Evolutionary conservation across 345 rosid genomes (phyloP), one percentile per base, ranked within the genome.

Genomic region (Eucalyptus melliodora): DNA sequence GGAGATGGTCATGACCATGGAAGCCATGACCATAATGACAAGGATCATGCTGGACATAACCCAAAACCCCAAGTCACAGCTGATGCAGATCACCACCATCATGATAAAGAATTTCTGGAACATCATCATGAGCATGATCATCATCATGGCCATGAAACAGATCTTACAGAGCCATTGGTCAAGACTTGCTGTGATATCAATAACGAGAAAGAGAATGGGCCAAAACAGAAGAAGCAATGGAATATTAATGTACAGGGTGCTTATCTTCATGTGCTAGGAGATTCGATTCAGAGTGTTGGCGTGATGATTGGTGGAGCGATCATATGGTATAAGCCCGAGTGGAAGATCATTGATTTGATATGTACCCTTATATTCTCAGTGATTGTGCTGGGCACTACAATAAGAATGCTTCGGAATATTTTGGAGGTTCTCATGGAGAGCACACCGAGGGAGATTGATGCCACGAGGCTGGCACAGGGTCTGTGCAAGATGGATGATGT

Each of bases 341-440:
- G 97, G 96, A 95, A 95, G 93, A 92, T 94, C 34, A 88, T 95
- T 37, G 97, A 95, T 91, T 89, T 95, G 89, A 94, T 94, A 87
- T 96, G 97, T 94, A 95, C 97, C 51, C 95, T 96, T 4, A 50
- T 93, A 23, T 96, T 94, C 91, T 95, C 97, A 1, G 87, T 90
- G 3, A 91, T 95, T 47, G 97, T 94, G 34, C 88, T 95, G 89
- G 94, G 89, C 37, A 94, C 96, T 16, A 95, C 97, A 14, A 91
- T 96, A 88, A 91, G 93, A 87, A 94, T 96, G 97, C 88, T 96
- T n/a, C 34, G 97, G 50, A 96, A 91, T 91, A 94, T 96, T 60
- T 50, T 94, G 72, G 97, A 96, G 91, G 96, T 96, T 88, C 94
- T 95, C 65, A 96, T 95, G 98, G 97, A 96, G 94, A 95, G 96